Evolutionary conservation across 805 yeast genomes (phyloP).

Genomic region (Wickerhamiella domercqiae): DNA sequence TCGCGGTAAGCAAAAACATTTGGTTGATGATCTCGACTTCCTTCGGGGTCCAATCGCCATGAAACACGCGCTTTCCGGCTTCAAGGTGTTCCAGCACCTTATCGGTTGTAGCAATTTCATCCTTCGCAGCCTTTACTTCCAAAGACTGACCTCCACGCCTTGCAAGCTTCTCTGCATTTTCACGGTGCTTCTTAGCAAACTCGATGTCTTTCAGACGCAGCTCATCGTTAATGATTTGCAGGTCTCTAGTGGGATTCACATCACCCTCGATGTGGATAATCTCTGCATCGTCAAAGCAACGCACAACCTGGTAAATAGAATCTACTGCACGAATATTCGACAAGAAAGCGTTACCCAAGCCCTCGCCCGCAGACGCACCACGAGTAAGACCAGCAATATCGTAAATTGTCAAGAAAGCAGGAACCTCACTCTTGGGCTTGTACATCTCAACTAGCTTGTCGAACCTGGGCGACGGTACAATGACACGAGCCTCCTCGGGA

Average conservation of each 20-base stretch:
- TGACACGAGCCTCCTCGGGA: conserved; percentile 94
- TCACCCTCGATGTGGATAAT: conserved; percentile 95
- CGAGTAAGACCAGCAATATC: conserved; percentile 97
- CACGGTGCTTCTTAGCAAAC: conserved; percentile 73
- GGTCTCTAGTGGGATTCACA: conserved; percentile 88
- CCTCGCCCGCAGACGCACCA: conserved; percentile 95
- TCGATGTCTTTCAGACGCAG: conserved; percentile 93
- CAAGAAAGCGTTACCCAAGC: conserved; percentile 94
- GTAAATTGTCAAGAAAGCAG: conserved; percentile 82
- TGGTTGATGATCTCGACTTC: conserved; percentile 83
- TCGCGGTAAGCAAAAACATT: conserved; percentile 81
- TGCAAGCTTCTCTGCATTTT: conserved; percentile 61
- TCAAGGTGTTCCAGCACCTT: conserved; percentile 62
- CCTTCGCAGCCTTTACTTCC: conserved; percentile 79
- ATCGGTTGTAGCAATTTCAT: conserved; percentile 61
- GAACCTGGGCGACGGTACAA: conserved; percentile 81
- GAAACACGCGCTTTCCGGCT: conserved; percentile 77
- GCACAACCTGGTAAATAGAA: conserved; percentile 93
- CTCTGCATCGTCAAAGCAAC: conserved; percentile 96
- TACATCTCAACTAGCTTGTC: conserved; percentile 61
- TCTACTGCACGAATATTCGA: conserved; percentile 95
- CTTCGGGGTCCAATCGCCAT: conserved; percentile 72
- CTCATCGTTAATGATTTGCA: conserved; percentile 82
- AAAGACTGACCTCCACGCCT: conserved; percentile 79
- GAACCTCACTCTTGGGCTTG: conserved; percentile 70